phyloP scores from a whole-genome alignment of 306 rosid genomes.

The Lathyrus sativus region DNA sequence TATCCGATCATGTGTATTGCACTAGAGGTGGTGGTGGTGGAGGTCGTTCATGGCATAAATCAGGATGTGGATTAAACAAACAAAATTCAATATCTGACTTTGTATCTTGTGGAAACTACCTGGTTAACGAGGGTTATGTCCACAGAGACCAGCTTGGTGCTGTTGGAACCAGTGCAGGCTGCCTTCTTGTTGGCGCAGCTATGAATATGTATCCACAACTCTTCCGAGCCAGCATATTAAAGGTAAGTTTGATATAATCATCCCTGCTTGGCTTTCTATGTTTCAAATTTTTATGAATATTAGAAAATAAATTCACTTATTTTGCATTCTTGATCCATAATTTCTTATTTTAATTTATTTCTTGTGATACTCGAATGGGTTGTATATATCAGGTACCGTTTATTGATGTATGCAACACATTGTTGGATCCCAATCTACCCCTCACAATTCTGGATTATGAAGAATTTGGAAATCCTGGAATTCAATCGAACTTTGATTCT shows the following conservation, averaged over 20 bases:
- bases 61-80: constrained; percentile 69
- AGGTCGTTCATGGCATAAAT: constrained; percentile 74
- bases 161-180: constrained; percentile 85
- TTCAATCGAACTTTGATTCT: constrained; percentile 52
- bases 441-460: constrained; percentile 86
- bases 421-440: constrained; percentile 83
- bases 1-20: constrained; percentile 31
- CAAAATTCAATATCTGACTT: constrained; percentile 75
- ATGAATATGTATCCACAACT: constrained; percentile 75
- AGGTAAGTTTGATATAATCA: constrained; percentile 48
- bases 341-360: constrained; percentile 9
- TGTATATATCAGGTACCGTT: constrained; percentile 74
- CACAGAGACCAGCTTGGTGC: constrained; percentile 67
- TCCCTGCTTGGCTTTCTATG: too few species aligned
- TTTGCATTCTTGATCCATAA: background rate
- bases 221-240: constrained; percentile 75
- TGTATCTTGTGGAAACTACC: constrained; percentile 74
- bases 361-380: constrained; percentile 31
- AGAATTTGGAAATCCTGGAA: constrained; percentile 89
- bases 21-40: constrained; percentile 84
- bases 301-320: background rate
- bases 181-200: constrained; percentile 80
- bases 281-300: too few species aligned
- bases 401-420: constrained; percentile 91
- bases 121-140: constrained; percentile 66